Evolutionary conservation across 257 asterid genomes (phyloP), one percentile per base, ranked within the genome.

Genomic region (Eucommia ulmoides): DNA sequence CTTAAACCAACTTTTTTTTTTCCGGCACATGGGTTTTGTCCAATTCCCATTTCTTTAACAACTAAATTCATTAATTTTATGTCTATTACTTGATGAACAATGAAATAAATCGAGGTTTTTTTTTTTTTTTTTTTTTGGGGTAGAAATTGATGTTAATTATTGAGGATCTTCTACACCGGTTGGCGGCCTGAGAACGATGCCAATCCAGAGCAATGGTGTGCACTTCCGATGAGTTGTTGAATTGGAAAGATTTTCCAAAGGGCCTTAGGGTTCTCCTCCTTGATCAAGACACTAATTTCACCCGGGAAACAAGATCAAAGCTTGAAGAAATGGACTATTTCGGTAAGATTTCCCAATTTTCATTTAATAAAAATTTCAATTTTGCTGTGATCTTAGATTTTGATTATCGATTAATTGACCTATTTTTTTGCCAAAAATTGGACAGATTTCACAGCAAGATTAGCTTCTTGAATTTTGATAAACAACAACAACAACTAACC

Each of bases 251-350:
- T 70, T 74, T 74, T 47, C 81, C 81, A 3, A 74, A 66, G 58
- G 81, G 81, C 19, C 74, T 74, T 67, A 66, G 60, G 18, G 81
- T 74, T 59, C 74, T 74, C 16, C 74, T 74, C 46, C 68, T 74
- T 29, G 77, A 66, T 23, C 50, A 62, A 20, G 74, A 70, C 23
- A 41, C 17, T 45, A 41, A 46, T 48, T 74, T 66, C 58, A 57
- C 67, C 9, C 48, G 52, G 7, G 65, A 57, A 60, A 70, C 70
- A 73, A 74, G 41, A 63, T 49, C 64, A 15, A 70, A 63, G 62
- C 77, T 74, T 35, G 69, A 70, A 54, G 66, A 58, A 53, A 63
- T 74, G 81, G 69, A 70, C 20, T 74, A 70, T 35, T 49, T 58
- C 22, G 81, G 81, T 74, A 50, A 65, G n/a, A 48, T 23, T 23